Conservation (phyloP, 441 rosid genomes). For the Populus hybrid region DNA sequence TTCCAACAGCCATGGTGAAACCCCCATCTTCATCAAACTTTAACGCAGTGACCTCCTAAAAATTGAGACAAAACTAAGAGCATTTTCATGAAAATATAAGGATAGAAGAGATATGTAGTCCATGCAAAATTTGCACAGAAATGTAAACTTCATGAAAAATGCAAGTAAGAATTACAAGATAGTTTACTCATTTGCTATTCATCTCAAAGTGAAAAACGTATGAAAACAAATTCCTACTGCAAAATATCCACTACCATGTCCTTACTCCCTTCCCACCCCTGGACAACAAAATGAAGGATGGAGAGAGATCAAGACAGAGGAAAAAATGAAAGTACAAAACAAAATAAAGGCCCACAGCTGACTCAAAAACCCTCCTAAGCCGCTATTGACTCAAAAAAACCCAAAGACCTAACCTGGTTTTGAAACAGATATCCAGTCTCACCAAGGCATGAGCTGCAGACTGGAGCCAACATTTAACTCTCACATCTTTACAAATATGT, state of each 20-base stretch:
- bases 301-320: neutral
- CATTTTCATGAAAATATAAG: conserved; percentile 11
- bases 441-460: neutral
- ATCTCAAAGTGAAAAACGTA: neutral
- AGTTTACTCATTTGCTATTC: neutral
- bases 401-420: neutral
- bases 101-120: neutral
- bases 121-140: neutral
- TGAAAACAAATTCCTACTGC: neutral
- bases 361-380: neutral
- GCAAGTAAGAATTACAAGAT: neutral
- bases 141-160: neutral
- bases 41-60: conserved; percentile 83
- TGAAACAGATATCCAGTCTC: neutral
- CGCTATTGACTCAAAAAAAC: neutral
- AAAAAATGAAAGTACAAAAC: neutral
- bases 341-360: neutral
- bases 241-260: neutral
- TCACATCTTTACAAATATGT: neutral
- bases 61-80: conserved; percentile 19
- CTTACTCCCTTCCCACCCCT: neutral
- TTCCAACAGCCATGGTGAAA: conserved; percentile 81
- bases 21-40: conserved; percentile 75
- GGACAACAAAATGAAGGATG: neutral
- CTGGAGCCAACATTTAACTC: neutral